Evolutionary conservation across 163 green algal species (phyloP), one percentile per base, ranked within the genome.

Genomic region (Prototheca cutis): DNA sequence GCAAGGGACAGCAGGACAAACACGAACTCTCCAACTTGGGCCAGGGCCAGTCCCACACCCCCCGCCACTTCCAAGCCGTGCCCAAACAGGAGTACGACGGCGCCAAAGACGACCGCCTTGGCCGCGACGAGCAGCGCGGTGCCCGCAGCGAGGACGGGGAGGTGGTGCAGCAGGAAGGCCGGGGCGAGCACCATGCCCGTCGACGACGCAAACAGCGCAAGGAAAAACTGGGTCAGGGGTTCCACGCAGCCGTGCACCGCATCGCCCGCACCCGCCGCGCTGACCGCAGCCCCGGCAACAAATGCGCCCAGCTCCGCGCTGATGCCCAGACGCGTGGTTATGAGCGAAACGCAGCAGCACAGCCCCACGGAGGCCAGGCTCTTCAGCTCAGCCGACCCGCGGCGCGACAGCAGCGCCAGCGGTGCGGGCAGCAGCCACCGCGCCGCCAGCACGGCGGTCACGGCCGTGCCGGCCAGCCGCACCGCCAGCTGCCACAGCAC

Each of bases 1-100:
- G 82, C 85, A 49, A 90, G 73, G 27, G 72, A 85, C 40, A 95
- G 80, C 69, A 95, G 75, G 28, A 95, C 86, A 68, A 95, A 91
- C 17, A 74, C 82, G 73, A 95, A 96, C 80, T 96, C 88, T n/a
- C 87, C 86, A 31, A 94, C 82, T 66, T 95, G 87, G 4, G 81
- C 81, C 67, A 95, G 84, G 66, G 71, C 86, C 10, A 94, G 60
- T 3, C 82, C 88, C 27, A 96, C 88, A 3, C 79, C 78, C 19
- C 87, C 51, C 1, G 83, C 72, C 0, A 76, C 84, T 28, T 71
- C 63, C 28, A 61, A 58, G 7, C 78, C 73, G 49, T 84, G 82
- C 3, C 65, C 55, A 66, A 93, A 95, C 25, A 73, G 33, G 1
- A 65, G 71, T 33, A 95, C 85, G 34, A 94, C 87, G 3, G 53